Percentiles rank a stretch among this genome's conserved stretches.
Conservation (phyloP, 2,329 filamentous ascomycete species). For the Huntiella bhutanensis region DNA sequence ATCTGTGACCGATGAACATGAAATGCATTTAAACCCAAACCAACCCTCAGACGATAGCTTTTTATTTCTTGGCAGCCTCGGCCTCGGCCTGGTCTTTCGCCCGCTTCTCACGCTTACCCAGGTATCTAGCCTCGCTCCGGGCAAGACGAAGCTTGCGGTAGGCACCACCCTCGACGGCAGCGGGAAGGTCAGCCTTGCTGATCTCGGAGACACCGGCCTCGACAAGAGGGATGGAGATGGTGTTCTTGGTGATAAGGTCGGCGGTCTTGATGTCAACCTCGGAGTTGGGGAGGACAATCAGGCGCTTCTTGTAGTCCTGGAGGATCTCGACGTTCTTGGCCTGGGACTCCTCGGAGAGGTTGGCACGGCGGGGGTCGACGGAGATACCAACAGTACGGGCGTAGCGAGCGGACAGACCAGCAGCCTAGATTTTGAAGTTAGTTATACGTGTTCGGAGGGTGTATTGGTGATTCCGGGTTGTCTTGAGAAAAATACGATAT, state of each 20-base stretch:
- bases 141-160: slow-evolving; percentile 72
- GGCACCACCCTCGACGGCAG: slow-evolving; percentile 60
- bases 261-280: slow-evolving; percentile 52
- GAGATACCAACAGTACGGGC: slow-evolving; percentile 93
- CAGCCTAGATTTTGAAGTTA: slow-evolving; percentile 41
- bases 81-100: slow-evolving; percentile 72
- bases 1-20: slow-evolving; percentile 9
- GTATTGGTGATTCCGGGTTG: too few relatives aligned
- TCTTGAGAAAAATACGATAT: too few relatives aligned
- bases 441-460: background rate
- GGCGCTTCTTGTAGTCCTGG: slow-evolving; percentile 87
- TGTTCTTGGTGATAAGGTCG: slow-evolving; percentile 29
- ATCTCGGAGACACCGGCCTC: slow-evolving; percentile 51
- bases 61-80: slow-evolving; percentile 72
- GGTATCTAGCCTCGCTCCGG: slow-evolving; percentile 63
- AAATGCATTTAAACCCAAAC: slow-evolving; percentile 4
- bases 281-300: slow-evolving; percentile 93
- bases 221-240: slow-evolving; percentile 52
- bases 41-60: slow-evolving; percentile 13
- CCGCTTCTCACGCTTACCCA: slow-evolving; percentile 83
- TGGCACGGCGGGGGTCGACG: slow-evolving; percentile 91
- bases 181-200: slow-evolving; percentile 63
- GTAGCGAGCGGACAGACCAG: slow-evolving; percentile 83
- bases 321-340: slow-evolving; percentile 91
- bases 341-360: slow-evolving; percentile 90